A percentile compares a stretch with the other conserved stretches of the same genome.
Conservation (phyloP, 129 eudicot genomes). For the Chrysanthemum lavandulifolium region DNA sequence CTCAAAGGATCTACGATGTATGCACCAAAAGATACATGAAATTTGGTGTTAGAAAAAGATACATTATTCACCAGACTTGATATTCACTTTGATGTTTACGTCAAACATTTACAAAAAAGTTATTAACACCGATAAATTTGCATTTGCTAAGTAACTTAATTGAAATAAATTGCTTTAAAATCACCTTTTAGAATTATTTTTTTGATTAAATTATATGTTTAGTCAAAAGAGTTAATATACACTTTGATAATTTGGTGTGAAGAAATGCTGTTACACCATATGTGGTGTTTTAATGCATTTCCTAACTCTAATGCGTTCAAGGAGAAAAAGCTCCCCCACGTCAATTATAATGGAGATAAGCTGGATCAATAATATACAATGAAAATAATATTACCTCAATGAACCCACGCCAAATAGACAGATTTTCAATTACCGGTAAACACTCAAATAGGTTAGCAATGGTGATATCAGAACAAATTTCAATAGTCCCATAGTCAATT, state of each 20-base stretch:
- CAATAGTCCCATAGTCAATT: not conserved
- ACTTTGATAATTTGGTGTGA: too few species aligned
- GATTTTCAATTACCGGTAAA: not conserved
- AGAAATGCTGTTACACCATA: too few species aligned
- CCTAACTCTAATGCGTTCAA: not conserved
- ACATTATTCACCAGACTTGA: too few species aligned
- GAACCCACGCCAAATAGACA: not conserved
- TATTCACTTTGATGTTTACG: too few species aligned
- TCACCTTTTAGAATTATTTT: too few species aligned
- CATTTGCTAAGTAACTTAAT: too few species aligned
- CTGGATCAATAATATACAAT: not conserved
- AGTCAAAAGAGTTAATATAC: too few species aligned
- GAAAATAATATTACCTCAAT: not conserved
- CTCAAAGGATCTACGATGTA: not conserved
- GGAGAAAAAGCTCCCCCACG: not conserved
- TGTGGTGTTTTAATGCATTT: too few species aligned
- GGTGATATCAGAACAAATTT: not conserved
- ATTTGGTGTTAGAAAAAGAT: not conserved
- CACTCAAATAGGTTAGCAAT: not conserved
- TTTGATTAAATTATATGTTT: too few species aligned
- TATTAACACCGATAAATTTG: too few species aligned
- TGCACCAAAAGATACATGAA: not conserved
- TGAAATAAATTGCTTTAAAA: too few species aligned
- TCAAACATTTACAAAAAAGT: too few species aligned
- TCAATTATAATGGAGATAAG: not conserved